Conservation (phyloP, 805 yeast species). For the Myxozyma sirexii region DNA sequence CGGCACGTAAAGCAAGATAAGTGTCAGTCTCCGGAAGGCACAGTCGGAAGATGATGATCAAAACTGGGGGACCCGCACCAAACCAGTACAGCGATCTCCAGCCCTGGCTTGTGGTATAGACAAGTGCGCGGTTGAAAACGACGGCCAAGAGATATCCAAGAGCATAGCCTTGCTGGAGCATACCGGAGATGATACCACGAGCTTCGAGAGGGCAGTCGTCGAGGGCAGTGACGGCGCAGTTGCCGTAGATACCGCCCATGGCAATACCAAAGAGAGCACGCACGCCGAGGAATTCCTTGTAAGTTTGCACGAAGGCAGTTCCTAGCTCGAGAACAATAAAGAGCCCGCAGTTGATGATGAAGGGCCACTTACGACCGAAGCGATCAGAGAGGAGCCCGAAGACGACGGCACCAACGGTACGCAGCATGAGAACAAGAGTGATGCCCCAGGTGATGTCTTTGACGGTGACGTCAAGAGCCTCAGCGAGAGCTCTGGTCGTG, state of each 20-base stretch:
- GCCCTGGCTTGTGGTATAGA: slow-evolving; percentile 49
- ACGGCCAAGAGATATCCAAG: slow-evolving; percentile 69
- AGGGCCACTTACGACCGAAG: slow-evolving; percentile 71
- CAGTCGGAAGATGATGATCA: slow-evolving; percentile 61
- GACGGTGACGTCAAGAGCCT: slow-evolving; percentile 49
- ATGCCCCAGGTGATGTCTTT: slow-evolving; percentile 71
- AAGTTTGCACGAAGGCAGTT: slow-evolving; percentile 65
- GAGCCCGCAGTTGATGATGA: slow-evolving; percentile 53
- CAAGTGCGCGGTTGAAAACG: slow-evolving; percentile 64
- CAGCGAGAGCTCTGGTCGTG: slow-evolving; percentile 56
- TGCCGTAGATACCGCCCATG: slow-evolving; percentile 74
- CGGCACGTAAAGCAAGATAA: slow-evolving; percentile 20
- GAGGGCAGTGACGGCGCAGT: slow-evolving; percentile 65
- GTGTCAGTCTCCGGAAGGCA: slow-evolving; percentile 61
- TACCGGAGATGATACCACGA: slow-evolving; percentile 64
- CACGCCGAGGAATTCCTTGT: slow-evolving; percentile 59
- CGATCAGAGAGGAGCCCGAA: slow-evolving; percentile 66
- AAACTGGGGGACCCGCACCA: slow-evolving; percentile 64
- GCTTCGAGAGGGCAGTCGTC: slow-evolving; percentile 65
- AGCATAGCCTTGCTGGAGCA: slow-evolving; percentile 81
- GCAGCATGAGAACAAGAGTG: slow-evolving; percentile 68
- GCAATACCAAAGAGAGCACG: slow-evolving; percentile 68
- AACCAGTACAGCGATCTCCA: slow-evolving; percentile 81
- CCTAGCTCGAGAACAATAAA: slow-evolving; percentile 64
- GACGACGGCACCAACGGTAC: slow-evolving; percentile 69